Conservation (phyloP, 345 rosid genomes). For the Brassica carinata region DNA sequence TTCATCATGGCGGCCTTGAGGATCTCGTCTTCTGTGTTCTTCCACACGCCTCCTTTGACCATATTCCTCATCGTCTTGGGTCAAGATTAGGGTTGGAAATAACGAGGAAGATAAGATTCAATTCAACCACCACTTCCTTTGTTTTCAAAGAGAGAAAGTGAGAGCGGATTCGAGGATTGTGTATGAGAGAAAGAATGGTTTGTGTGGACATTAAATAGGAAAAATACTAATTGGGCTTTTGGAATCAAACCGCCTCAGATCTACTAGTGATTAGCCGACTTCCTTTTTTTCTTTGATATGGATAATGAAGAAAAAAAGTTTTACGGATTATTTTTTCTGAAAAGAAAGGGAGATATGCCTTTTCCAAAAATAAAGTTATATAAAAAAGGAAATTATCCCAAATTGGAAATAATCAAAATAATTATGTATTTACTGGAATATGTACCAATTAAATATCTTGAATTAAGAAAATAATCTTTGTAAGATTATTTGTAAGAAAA, state of each 20-base stretch:
- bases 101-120: neutral
- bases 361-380: neutral
- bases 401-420: no score
- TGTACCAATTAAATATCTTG: no score
- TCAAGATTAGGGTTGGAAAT: neutral
- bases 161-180: no score
- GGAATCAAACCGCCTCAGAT: neutral
- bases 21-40: conserved; percentile 99
- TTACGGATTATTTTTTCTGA: neutral
- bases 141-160: neutral
- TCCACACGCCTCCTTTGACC: conserved; percentile 99
- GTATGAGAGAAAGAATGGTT: neutral
- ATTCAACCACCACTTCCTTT: neutral
- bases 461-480: no score
- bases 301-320: neutral
- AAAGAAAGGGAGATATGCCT: neutral
- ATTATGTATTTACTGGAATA: no score
- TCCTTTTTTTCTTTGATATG: neutral
- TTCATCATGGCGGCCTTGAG: conserved; percentile 98
- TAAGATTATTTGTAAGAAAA: no score
- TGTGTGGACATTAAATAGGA: neutral
- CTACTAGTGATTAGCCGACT: neutral
- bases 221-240: neutral
- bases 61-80: conserved; percentile 97
- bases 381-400: no score